Evolutionary conservation across 2,329 filamentous ascomycete species (phyloP).

Genomic region (Calonectria hawksworthii): DNA sequence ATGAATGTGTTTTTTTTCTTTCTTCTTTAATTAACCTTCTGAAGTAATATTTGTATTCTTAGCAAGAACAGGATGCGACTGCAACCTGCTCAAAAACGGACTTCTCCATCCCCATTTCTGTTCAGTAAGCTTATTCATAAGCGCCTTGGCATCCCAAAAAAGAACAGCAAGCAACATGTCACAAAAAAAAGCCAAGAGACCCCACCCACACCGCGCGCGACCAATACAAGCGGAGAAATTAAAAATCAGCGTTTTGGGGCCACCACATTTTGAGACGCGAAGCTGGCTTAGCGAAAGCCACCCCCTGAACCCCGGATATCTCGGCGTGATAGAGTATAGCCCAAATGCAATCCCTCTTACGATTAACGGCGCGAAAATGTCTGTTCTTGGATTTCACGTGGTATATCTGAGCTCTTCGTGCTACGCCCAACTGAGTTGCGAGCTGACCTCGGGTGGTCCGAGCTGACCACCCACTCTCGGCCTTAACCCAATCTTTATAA

Average conservation of each 20-base stretch:
- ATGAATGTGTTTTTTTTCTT: neutral
- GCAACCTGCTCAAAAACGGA: neutral
- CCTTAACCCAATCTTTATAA: too few species aligned
- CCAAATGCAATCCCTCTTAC: neutral
- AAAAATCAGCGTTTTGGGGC: neutral
- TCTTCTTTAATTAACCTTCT: neutral
- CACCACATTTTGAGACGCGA: neutral
- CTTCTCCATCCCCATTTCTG: neutral
- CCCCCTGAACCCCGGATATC: neutral
- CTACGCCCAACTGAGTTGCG: neutral
- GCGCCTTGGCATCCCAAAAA: neutral
- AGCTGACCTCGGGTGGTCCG: too few species aligned
- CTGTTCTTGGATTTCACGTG: neutral
- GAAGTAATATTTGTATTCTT: neutral
- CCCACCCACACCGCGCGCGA: neutral
- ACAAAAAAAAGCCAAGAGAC: neutral
- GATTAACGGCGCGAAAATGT: neutral
- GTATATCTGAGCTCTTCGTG: neutral
- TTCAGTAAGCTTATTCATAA: neutral
- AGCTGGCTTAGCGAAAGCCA: neutral
- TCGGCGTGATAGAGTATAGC: neutral
- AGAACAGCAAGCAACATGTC: too few species aligned
- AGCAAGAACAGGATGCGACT: neutral
- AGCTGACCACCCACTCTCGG: too few species aligned
- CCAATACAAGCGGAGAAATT: neutral